phyloP scores from a whole-genome alignment of 805 yeast genomes.

The Nakazawaea molendinolei region DNA sequence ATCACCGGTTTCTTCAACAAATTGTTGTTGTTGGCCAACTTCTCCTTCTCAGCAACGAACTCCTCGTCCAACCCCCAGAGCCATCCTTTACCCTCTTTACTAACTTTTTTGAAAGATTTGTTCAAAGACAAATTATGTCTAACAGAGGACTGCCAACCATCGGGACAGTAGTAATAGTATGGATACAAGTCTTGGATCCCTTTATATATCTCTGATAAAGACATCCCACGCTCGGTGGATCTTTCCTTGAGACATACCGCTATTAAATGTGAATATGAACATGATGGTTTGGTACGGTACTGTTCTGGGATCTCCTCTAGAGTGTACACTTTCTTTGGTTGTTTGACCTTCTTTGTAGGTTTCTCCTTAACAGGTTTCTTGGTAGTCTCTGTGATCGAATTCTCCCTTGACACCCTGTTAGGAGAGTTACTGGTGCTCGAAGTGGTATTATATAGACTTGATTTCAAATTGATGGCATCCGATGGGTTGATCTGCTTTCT shows the following conservation, averaged over 20 bases:
- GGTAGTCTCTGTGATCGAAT: slow-evolving; percentile 10
- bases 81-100: slow-evolving; percentile 92
- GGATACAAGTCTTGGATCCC: slow-evolving; percentile 86
- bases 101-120: slow-evolving; percentile 75
- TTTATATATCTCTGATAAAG: slow-evolving; percentile 77
- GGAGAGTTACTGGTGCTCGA: slow-evolving; percentile 6
- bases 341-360: slow-evolving; percentile 42
- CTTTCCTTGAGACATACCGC: slow-evolving; percentile 69
- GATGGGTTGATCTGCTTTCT: slow-evolving; percentile 46
- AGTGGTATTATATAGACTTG: slow-evolving; percentile 34
- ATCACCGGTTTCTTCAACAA: slow-evolving; percentile 59
- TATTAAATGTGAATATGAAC: slow-evolving; percentile 75
- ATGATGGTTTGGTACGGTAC: slow-evolving; percentile 76
- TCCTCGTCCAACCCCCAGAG: slow-evolving; percentile 89
- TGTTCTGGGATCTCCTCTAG: slow-evolving; percentile 86
- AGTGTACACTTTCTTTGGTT: slow-evolving; percentile 59
- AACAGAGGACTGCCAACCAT: slow-evolving; percentile 96
- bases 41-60: slow-evolving; percentile 76
- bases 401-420: neutral
- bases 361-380: slow-evolving; percentile 16
- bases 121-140: slow-evolving; percentile 84
- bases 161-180: slow-evolving; percentile 87
- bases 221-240: slow-evolving; percentile 67
- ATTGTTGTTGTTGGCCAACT: slow-evolving; percentile 44
- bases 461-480: slow-evolving; percentile 52